phyloP scores from a whole-genome alignment of 805 yeast species.

The Ogataea naganishii region DNA sequence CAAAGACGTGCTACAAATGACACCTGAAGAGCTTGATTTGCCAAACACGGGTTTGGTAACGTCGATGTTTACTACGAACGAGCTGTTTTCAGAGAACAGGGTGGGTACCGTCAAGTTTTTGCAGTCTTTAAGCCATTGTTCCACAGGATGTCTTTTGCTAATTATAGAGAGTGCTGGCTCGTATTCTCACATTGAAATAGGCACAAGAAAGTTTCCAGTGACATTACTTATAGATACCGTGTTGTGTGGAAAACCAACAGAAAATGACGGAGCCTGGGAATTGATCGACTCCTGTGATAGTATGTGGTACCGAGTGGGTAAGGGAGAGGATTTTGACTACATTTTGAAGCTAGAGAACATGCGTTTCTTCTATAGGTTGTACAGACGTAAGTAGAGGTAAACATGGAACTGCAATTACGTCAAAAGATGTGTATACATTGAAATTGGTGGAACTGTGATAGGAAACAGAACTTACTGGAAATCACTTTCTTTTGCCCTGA shows the following conservation, averaged over 20 bases:
- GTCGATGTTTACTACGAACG: constrained; percentile 78
- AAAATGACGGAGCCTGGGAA: constrained; percentile 53
- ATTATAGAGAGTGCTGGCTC: constrained; percentile 88
- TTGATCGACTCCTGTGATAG: constrained; percentile 60
- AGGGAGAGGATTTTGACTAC: constrained; percentile 42
- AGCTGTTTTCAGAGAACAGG: constrained; percentile 64
- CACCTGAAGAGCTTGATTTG: constrained; percentile 17
- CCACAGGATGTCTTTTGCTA: constrained; percentile 48
- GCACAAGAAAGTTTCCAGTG: constrained; percentile 71
- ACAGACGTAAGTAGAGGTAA: constrained; percentile 30
- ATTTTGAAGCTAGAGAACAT: constrained; percentile 72
- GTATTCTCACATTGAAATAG: constrained; percentile 71
- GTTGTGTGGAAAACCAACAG: constrained; percentile 41
- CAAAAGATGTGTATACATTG: too few species aligned
- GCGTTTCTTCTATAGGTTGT: constrained; percentile 77
- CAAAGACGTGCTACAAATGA: constrained; percentile 28
- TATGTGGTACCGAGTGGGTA: constrained; percentile 63
- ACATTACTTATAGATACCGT: constrained; percentile 73
- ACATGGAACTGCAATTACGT: too few species aligned
- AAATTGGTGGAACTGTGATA: too few species aligned
- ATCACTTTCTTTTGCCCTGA: too few species aligned
- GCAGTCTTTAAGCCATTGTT: constrained; percentile 45
- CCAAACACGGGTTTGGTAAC: constrained; percentile 46
- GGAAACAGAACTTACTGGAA: too few species aligned
- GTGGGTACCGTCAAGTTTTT: constrained; percentile 52